These are phyloP conservation scores for Pseudogymnoascus sp. DNA, from an alignment of 2,329 filamentous ascomycete species.

Conservation along the genomic window DNA sequence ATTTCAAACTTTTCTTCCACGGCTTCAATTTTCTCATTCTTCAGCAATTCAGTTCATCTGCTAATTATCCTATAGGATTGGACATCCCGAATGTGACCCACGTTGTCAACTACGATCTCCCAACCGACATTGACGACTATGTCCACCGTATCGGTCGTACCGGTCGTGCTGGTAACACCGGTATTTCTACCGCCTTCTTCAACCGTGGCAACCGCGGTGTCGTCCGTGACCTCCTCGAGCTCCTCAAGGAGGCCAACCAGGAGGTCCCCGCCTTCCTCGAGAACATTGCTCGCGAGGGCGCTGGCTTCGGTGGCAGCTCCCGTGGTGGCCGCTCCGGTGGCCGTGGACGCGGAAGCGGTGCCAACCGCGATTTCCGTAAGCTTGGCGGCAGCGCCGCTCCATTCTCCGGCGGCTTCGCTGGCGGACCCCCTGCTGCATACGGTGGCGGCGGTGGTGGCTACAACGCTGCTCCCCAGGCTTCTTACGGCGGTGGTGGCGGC, in stretches of 20 bases:
- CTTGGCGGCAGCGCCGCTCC: conserved; percentile 43
- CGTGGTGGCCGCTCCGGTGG: conserved; percentile 59
- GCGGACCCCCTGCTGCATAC: conserved; percentile 24
- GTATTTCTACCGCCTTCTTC: conserved; percentile 98
- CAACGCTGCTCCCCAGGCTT: conserved; percentile 32
- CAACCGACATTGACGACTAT: conserved; percentile 97
- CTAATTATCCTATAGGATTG: conserved; percentile 16
- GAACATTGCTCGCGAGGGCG: conserved; percentile 91
- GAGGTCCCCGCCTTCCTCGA: conserved; percentile 91
- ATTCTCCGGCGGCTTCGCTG: conserved; percentile 31
- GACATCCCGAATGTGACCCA: conserved; percentile 97
- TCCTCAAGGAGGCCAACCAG: conserved; percentile 97
- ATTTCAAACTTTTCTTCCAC: conserved; percentile 5
- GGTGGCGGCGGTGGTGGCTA: conserved; percentile 39
- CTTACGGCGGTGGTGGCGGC: conserved; percentile 35
- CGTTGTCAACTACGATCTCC: conserved; percentile 99
- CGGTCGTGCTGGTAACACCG: conserved; percentile 97
- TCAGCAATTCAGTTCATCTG: background rate
- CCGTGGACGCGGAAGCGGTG: conserved; percentile 59
- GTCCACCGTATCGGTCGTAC: conserved; percentile 99
- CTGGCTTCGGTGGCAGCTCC: conserved; percentile 65
- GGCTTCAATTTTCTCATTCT: background rate
- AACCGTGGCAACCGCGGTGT: conserved; percentile 99
- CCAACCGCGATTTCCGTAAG: conserved; percentile 88
- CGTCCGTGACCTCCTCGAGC: conserved; percentile 91